Evolutionary conservation across 2,329 filamentous ascomycete species (phyloP).

Genomic region (Xylariaceae sp.): DNA sequence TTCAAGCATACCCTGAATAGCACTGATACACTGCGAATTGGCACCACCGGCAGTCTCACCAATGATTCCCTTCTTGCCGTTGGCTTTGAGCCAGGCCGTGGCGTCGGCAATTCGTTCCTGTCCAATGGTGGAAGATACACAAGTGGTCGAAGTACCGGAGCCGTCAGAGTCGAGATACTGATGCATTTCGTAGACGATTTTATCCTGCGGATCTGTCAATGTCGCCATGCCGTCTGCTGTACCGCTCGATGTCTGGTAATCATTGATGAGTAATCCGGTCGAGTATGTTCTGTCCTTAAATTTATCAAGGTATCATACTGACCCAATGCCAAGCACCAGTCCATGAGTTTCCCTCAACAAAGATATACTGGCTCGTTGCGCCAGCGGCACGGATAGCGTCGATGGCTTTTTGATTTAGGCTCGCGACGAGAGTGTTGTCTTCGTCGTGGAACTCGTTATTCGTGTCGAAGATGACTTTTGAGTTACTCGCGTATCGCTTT

Average conservation of each 20-base stretch:
- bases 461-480: conserved; percentile 48
- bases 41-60: conserved; percentile 58
- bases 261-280: not conserved
- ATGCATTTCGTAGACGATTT: conserved; percentile 58
- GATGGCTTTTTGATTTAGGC: conserved; percentile 64
- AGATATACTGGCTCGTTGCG: conserved; percentile 55
- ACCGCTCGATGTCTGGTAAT: conserved; percentile 24
- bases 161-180: conserved; percentile 57
- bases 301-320: not conserved
- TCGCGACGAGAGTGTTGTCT: conserved; percentile 38
- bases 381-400: conserved; percentile 59
- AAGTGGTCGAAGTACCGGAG: conserved; percentile 47
- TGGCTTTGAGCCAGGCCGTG: conserved; percentile 53
- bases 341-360: conserved; percentile 55
- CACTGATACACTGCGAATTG: conserved; percentile 49
- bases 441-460: conserved; percentile 46
- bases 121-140: conserved; percentile 50
- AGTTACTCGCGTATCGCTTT: not conserved
- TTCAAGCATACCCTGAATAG: conserved; percentile 50
- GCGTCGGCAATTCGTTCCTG: conserved; percentile 46
- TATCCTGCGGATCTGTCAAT: conserved; percentile 48
- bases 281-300: too few species aligned
- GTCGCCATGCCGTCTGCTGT: conserved; percentile 39
- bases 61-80: conserved; percentile 53
- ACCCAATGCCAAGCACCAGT: conserved; percentile 45